Evolutionary conservation across 2,329 filamentous ascomycete genomes (phyloP), one percentile per base, ranked within the genome.

Genomic region (Acrodontium crateriforme): DNA sequence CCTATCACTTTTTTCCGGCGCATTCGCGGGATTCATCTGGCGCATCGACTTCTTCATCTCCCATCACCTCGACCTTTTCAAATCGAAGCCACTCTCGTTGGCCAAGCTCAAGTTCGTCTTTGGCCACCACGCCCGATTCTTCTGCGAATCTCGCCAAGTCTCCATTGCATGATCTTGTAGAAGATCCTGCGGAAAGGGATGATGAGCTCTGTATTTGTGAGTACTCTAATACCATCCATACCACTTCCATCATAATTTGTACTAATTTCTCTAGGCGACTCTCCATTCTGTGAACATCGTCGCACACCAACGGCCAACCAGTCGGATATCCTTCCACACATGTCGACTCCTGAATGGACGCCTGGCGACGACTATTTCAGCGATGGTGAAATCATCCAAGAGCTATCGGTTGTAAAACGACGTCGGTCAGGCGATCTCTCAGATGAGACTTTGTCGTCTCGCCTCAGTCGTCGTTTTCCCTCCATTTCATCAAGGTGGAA

Each of bases 121-220:
- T 82, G 31, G 76, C 79, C 31, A 64, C 80, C 6, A 59, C 65
- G 17, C 61, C 69, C 54, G 37, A 75, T 64, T 30, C 76, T 65
- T 34, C 75, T 65, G 33, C 66, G 58, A 47, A 44, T 20, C 27
- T 63, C 60, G 59, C 69, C 0, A 81, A 81, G 55, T 67, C 71
- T 35, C 67, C 66, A 28, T 63, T 94, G 36, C 78, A 82, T 10
- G 80, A 89, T 45, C 78, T 94, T 12, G 71, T 84, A 46, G 85
- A 94, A 53, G 84, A 92, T 46, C 74, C 78, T 2, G 57, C 74
- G 22, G 78, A 85, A 50, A 69, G 67, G 29, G 78, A 78, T 13
- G 69, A 74, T 16, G 65, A 67, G 33, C 54, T 74, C 45, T 87
- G 79, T 54, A 67, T 82, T 46, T 83, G 81, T 85, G 73, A 57